Percentiles rank a stretch among this genome's conserved stretches.
Evolutionary conservation across 1,284 basidiomycete genomes (phyloP).

Genomic region (Fomitopsis betulina): DNA sequence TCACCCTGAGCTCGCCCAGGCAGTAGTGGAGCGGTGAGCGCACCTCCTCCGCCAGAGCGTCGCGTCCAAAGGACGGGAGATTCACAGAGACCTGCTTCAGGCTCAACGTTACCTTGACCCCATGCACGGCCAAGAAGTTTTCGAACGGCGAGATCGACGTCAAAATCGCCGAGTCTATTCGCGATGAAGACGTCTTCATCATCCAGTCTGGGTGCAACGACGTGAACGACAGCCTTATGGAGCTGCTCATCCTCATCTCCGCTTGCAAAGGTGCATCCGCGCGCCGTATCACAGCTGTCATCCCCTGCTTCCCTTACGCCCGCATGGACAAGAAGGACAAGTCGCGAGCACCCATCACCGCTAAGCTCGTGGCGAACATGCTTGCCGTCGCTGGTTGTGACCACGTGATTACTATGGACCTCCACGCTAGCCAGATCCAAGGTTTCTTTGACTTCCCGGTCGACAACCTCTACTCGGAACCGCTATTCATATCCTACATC

Average conservation of each 20-base stretch:
- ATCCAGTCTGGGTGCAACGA: constrained; percentile 81
- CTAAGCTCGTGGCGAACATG: constrained; percentile 98
- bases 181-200: constrained; percentile 98
- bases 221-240: constrained; percentile 86
- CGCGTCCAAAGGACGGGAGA: constrained; percentile 26
- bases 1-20: constrained; percentile 94
- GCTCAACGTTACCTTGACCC: constrained; percentile 87
- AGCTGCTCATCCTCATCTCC: constrained; percentile 85
- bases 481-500: constrained; percentile 86
- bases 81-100: constrained; percentile 46
- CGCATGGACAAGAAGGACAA: constrained; percentile 99
- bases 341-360: constrained; percentile 94
- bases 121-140: constrained; percentile 92
- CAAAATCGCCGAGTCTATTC: constrained; percentile 90
- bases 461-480: constrained; percentile 92
- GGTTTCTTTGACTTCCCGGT: constrained; percentile 99
- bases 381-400: constrained; percentile 95
- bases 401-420: constrained; percentile 98
- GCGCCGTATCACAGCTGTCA: constrained; percentile 95
- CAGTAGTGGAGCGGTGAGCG: constrained; percentile 93
- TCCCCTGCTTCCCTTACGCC: constrained; percentile 97
- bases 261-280: constrained; percentile 98
- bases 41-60: constrained; percentile 42
- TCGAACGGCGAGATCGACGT: constrained; percentile 94
- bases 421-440: constrained; percentile 98